Base-by-base conservation (phyloP, 2,329 filamentous ascomycete genomes). In the Thielaviopsis euricoi region DNA sequence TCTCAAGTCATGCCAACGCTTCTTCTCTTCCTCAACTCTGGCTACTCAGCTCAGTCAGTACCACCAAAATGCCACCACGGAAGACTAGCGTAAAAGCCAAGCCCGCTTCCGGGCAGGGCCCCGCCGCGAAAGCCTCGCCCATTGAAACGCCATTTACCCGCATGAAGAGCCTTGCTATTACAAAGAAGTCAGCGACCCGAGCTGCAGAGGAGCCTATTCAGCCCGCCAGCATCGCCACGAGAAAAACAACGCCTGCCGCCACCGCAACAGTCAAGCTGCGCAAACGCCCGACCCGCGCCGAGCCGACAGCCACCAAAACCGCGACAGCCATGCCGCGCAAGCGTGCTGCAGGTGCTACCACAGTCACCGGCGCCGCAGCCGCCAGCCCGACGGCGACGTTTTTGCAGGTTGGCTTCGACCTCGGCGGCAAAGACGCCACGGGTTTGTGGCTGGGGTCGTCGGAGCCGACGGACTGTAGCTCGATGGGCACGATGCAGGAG, bases 391-490 rank as follows among this genome's bases (percentile, higher is more conserved):
- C 15, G 15, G 5, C 37, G 10, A 40, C 10, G 37, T 40, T 55
- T 13, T 9, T 55, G 19, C 53, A 55, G 23, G 17, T 19, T 6
- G 40, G 21, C 43, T 46, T 46, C n/a, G 53, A 55, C 40, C 13
- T 55, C 9, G 53, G 53, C 13, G 37, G 26, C 17, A 49, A 50
- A 29, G 52, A 51, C 29, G 25, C 52, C 7, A 60, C 58, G 6
- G 58, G 58, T 2, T 17, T 60, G 17, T 60, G 58, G 58, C 29
- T 60, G 25, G 52, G 37, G 17, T 57, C 55, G 4, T 55, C 51
- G 9, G 55, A 60, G 22, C 52, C 52, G 7, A 15, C 49, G n/a
- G 52, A 57, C 29, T n/a, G 43, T 26, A 26, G 37, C 17, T 54
- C 58, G 21, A 52, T 12, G 13, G 58, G 58, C 6, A 33, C 52